These are phyloP conservation scores for Perkinsus chesapeaki DNA, from an alignment of 169 alveolate genomes.

Conservation along the genomic window DNA sequence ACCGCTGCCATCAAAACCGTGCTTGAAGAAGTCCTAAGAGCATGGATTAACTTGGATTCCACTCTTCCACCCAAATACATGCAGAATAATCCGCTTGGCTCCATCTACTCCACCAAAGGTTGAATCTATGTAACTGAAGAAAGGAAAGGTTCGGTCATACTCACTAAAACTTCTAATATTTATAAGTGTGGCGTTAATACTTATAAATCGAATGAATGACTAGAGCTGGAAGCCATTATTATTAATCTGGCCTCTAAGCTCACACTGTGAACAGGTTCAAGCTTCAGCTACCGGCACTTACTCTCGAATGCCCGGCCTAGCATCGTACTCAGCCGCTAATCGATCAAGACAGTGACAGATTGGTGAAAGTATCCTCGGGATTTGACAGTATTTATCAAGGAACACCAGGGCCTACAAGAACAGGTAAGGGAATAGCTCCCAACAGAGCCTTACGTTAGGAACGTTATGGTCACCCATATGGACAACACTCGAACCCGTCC, in stretches of 20 bases:
- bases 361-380: constrained; percentile 1
- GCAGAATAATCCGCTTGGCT: background rate
- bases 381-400: constrained; percentile 70
- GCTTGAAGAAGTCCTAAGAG: constrained; percentile 67
- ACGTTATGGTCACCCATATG: constrained; percentile 86
- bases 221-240: too few species aligned
- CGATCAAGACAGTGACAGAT: background rate
- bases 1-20: constrained; percentile 79
- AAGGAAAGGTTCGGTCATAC: background rate
- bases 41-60: constrained; percentile 24
- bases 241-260: too few species aligned
- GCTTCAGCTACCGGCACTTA: too few species aligned
- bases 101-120: background rate
- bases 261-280: background rate
- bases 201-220: constrained; percentile 13
- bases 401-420: constrained; percentile 68
- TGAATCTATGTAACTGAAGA: background rate
- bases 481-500: constrained; percentile 86
- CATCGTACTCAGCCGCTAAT: background rate
- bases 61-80: background rate
- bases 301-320: background rate
- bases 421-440: constrained; percentile 56
- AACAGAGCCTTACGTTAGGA: constrained; percentile 75
- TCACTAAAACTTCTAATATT: constrained; percentile 21
- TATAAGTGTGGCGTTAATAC: constrained; percentile 65